phyloP scores from a whole-genome alignment of 2,329 filamentous ascomycete genomes.

The Orbilia oligospora region DNA sequence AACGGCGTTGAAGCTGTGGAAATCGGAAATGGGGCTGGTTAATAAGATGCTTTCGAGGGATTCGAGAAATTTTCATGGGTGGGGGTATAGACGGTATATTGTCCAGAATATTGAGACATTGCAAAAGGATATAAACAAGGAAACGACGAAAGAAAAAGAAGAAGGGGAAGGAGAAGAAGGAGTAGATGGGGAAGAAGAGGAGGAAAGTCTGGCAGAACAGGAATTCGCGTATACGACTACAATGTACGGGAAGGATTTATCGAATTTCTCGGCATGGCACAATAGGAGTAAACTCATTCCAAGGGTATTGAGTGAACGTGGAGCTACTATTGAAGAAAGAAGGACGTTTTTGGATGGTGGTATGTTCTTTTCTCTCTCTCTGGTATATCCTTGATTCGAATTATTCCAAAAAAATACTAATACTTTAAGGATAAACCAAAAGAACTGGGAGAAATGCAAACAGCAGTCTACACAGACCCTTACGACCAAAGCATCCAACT shows the following conservation, averaged over 20 bases:
- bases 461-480: slow-evolving; percentile 87
- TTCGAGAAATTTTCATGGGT: slow-evolving; percentile 94
- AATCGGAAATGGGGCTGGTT: slow-evolving; percentile 84
- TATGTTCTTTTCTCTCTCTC: slow-evolving; percentile 66
- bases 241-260: slow-evolving; percentile 87
- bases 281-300: slow-evolving; percentile 87
- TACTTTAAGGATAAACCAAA: neutral
- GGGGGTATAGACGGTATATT: slow-evolving; percentile 88
- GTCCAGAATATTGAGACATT: slow-evolving; percentile 80
- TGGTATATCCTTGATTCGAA: neutral
- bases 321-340: slow-evolving; percentile 75
- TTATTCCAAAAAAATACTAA: neutral
- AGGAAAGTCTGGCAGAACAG: slow-evolving; percentile 76
- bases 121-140: slow-evolving; percentile 26
- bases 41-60: slow-evolving; percentile 90
- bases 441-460: slow-evolving; percentile 82
- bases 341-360: slow-evolving; percentile 80
- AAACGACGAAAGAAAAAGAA: slow-evolving; percentile 45
- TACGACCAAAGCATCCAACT: slow-evolving; percentile 98
- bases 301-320: slow-evolving; percentile 79
- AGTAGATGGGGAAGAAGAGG: neutral
- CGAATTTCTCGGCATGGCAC: slow-evolving; percentile 98
- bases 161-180: neutral
- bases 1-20: slow-evolving; percentile 79
- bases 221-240: slow-evolving; percentile 92